phyloP scores from a whole-genome alignment of 768 basidiomycete species.

The Steccherinum ochraceum region DNA sequence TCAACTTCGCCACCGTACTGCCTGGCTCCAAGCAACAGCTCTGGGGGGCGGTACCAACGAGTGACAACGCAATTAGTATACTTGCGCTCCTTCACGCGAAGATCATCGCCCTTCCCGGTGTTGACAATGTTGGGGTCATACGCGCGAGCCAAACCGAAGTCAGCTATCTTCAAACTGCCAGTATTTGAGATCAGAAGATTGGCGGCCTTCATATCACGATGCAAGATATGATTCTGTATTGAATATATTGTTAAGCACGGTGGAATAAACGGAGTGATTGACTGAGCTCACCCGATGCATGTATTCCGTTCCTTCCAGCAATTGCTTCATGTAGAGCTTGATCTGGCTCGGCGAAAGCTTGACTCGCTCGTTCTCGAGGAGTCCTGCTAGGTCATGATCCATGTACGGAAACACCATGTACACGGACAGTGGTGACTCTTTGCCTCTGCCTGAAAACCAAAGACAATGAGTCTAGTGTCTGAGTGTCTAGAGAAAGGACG shows the following conservation, averaged over 20 bases:
- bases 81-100: slow-evolving; percentile 50
- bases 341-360: slow-evolving; percentile 79
- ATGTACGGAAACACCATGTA: slow-evolving; percentile 99
- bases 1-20: slow-evolving; percentile 94
- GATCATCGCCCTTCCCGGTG: slow-evolving; percentile 28
- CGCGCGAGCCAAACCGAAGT: slow-evolving; percentile 92
- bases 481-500: slow-evolving; percentile 25
- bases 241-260: neutral
- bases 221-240: slow-evolving; percentile 85
- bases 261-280: neutral
- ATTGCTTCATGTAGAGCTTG: slow-evolving; percentile 93
- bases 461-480: slow-evolving; percentile 7
- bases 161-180: slow-evolving; percentile 83
- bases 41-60: slow-evolving; percentile 91
- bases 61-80: slow-evolving; percentile 97
- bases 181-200: slow-evolving; percentile 89
- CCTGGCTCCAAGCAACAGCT: slow-evolving; percentile 82
- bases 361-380: slow-evolving; percentile 88
- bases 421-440: slow-evolving; percentile 68
- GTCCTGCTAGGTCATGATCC: slow-evolving; percentile 96
- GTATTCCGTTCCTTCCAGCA: slow-evolving; percentile 93
- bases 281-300: slow-evolving; percentile 74
- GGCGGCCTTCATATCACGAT: slow-evolving; percentile 98
- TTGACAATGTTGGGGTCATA: slow-evolving; percentile 48
- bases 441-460: slow-evolving; percentile 47